Evolutionary conservation across 2,329 filamentous ascomycete genomes (phyloP).

Genomic region (Stemphylium vesicarium): DNA sequence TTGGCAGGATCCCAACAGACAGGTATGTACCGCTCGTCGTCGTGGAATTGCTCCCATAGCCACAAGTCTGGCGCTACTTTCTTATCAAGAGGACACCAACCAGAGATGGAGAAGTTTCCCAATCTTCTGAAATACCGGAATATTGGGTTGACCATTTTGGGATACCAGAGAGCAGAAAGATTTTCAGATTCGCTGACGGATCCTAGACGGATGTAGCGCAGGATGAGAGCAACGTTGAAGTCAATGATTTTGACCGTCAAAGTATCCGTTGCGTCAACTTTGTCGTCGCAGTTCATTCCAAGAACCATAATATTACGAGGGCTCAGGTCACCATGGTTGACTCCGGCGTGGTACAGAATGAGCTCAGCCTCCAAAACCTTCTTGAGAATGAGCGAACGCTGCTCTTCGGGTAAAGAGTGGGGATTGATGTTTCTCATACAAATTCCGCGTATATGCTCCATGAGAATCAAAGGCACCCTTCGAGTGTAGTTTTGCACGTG

Average conservation of each 20-base stretch:
- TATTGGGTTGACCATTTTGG: neutral
- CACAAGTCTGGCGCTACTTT: neutral
- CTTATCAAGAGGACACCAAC: neutral
- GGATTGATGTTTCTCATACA: neutral
- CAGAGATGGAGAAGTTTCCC: neutral
- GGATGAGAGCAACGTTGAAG: neutral
- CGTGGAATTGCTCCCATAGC: conserved; percentile 3
- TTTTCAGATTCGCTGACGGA: too few species aligned
- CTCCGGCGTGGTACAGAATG: neutral
- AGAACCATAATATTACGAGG: conserved; percentile 17
- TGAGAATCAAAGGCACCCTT: neutral
- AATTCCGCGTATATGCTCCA: neutral
- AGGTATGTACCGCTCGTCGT: conserved; percentile 6
- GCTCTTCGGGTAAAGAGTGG: neutral
- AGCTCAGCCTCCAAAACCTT: neutral
- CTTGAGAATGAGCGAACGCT: conserved; percentile 2
- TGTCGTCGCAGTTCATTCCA: neutral
- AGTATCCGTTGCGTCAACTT: neutral
- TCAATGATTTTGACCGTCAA: conserved; percentile 9
- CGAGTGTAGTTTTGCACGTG: neutral
- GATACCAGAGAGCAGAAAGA: neutral
- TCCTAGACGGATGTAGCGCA: too few species aligned
- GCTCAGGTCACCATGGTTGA: conserved; percentile 6
- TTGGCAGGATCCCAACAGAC: conserved; percentile 1
- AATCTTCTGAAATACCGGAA: neutral